Evolutionary conservation across 2,329 filamentous ascomycete genomes (phyloP).

Genomic region (Claviceps purpurea): DNA sequence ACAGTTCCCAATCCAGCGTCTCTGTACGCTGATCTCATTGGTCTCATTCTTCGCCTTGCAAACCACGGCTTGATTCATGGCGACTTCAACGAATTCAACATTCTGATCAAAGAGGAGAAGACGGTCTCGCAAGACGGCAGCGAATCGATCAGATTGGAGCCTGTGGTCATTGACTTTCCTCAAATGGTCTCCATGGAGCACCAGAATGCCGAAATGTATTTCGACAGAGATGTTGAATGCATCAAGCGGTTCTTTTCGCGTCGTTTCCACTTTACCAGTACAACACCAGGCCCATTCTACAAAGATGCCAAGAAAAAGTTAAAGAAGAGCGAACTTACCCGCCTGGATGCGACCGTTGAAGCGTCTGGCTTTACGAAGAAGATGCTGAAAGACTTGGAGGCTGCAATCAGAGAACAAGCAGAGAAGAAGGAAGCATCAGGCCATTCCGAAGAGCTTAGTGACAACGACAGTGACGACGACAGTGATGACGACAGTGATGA

Average conservation of each 20-base stretch:
- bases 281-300: slow-evolving; percentile 74
- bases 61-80: slow-evolving; percentile 86
- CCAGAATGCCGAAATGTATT: slow-evolving; percentile 89
- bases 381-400: slow-evolving; percentile 87
- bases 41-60: slow-evolving; percentile 71
- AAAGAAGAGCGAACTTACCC: slow-evolving; percentile 47
- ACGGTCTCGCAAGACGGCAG: slow-evolving; percentile 24
- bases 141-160: slow-evolving; percentile 44
- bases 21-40: slow-evolving; percentile 87
- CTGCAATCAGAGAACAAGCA: slow-evolving; percentile 73
- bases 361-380: slow-evolving; percentile 94
- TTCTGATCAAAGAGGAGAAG: slow-evolving; percentile 70
- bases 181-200: slow-evolving; percentile 97
- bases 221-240: slow-evolving; percentile 89
- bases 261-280: slow-evolving; percentile 75
- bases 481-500: slow-evolving; percentile 19
- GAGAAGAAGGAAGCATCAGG: slow-evolving; percentile 25
- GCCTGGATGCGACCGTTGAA: slow-evolving; percentile 78
- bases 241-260: slow-evolving; percentile 89
- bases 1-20: slow-evolving; percentile 67
- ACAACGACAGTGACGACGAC: slow-evolving; percentile 16
- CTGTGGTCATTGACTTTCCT: slow-evolving; percentile 91
- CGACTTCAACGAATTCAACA: slow-evolving; percentile 99
- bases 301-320: slow-evolving; percentile 67
- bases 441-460: slow-evolving; percentile 12